These are phyloP conservation scores for Chenopodium formosanum DNA, from an alignment of 148 eudicot genomes.

Conservation along the genomic window DNA sequence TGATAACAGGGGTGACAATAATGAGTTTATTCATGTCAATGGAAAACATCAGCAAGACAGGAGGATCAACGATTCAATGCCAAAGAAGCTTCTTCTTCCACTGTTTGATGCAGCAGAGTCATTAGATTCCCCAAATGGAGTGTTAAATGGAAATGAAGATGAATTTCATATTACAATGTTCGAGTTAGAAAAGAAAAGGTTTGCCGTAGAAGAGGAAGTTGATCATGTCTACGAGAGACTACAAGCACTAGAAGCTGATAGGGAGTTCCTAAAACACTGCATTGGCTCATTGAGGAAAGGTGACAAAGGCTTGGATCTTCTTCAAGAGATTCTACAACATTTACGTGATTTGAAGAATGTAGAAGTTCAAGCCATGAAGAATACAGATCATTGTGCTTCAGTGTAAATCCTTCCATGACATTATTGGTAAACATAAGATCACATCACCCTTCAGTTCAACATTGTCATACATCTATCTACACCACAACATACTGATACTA, in stretches of 20 bases:
- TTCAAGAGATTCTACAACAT: conserved; percentile 81
- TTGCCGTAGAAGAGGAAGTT: conserved; percentile 67
- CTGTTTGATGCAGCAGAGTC: conserved; percentile 57
- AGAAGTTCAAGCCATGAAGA: conserved; percentile 45
- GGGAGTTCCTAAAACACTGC: conserved; percentile 83
- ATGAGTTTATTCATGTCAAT: conserved; percentile 44
- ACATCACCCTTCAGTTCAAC: background rate
- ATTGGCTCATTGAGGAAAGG: conserved; percentile 83
- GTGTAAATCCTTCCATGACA: conserved; percentile 15
- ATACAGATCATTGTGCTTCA: conserved; percentile 32
- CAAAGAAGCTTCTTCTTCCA: conserved; percentile 80
- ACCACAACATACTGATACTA: background rate
- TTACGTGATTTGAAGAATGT: conserved; percentile 71
- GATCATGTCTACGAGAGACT: conserved; percentile 80
- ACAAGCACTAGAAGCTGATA: conserved; percentile 78
- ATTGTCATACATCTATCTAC: background rate
- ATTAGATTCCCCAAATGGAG: conserved; percentile 27
- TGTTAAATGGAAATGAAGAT: conserved; percentile 32
- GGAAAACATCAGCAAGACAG: conserved; percentile 53
- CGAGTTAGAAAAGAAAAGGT: conserved; percentile 56
- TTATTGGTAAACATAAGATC: conserved; percentile 14
- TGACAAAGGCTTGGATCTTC: conserved; percentile 76
- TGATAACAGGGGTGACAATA: conserved; percentile 32
- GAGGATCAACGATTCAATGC: conserved; percentile 47
- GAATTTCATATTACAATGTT: conserved; percentile 39